Evolutionary conservation across 441 rosid species (phyloP).

Genomic region (Gossypium lobatum): DNA sequence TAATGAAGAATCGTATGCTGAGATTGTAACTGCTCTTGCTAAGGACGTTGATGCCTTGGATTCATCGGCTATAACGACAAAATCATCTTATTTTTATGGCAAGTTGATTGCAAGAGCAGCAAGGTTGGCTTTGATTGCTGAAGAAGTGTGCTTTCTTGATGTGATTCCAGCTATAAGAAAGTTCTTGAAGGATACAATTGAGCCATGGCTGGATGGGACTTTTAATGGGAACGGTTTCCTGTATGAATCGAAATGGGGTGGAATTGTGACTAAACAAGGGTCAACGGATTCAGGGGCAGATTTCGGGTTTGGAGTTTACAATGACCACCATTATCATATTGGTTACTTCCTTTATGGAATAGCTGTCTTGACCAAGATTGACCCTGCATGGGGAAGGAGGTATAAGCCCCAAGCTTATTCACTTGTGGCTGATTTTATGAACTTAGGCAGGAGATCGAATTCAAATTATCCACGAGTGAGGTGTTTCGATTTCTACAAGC

Average conservation of each 20-base stretch:
- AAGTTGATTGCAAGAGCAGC: constrained; percentile 85
- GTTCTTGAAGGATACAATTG: constrained; percentile 65
- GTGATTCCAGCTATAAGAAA: constrained; percentile 58
- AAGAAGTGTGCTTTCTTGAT: constrained; percentile 58
- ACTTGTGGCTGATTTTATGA: constrained; percentile 84
- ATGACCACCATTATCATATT: constrained; percentile 77
- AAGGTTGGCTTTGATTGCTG: constrained; percentile 80
- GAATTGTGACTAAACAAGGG: constrained; percentile 72
- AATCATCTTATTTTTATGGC: constrained; percentile 72
- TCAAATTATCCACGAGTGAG: constrained; percentile 66
- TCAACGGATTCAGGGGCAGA: constrained; percentile 65
- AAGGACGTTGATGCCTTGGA: constrained; percentile 59
- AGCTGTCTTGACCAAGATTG: constrained; percentile 79
- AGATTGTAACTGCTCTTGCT: constrained; percentile 55
- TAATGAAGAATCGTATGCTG: constrained; percentile 40
- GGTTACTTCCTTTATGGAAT: constrained; percentile 88
- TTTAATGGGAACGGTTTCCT: constrained; percentile 72
- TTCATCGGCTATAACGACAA: constrained; percentile 45
- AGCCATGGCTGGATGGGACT: constrained; percentile 84
- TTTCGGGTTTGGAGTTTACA: constrained; percentile 82
- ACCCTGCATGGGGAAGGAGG: constrained; percentile 82
- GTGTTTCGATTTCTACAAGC: constrained; percentile 76
- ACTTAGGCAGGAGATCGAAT: constrained; percentile 41
- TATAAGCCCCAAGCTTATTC: constrained; percentile 77
- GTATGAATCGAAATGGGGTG: constrained; percentile 85